A percentile compares a stretch with the other conserved stretches of the same genome.
Conservation (phyloP, 139 green algal species). For the Chlamydomonas sp. region DNA sequence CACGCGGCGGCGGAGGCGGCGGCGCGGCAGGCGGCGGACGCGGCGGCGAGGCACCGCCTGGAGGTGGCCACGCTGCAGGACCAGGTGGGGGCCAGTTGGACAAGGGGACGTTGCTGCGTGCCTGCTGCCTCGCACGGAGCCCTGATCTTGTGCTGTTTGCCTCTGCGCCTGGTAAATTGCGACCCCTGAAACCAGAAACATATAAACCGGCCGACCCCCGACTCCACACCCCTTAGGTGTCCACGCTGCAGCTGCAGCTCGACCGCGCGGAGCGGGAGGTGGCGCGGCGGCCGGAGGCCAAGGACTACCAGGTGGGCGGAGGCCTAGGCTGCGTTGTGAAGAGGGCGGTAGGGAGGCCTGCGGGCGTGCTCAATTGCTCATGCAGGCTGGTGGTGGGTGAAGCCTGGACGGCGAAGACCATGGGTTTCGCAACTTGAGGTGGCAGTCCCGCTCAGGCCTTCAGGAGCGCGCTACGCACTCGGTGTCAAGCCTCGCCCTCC, state of each 20-base stretch:
- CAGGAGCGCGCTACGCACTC: too few relatives aligned
- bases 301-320: conserved; percentile 32
- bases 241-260: conserved; percentile 9
- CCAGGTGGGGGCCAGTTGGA: conserved; percentile 29
- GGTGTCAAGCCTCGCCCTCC: too few relatives aligned
- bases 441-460: too few relatives aligned
- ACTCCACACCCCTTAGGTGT: neutral
- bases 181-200: too few relatives aligned
- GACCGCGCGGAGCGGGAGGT: conserved; percentile 40
- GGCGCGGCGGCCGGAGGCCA: conserved; percentile 26
- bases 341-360: too few relatives aligned
- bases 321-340: neutral
- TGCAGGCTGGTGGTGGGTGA: too few relatives aligned
- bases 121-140: too few relatives aligned
- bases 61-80: conserved; percentile 15
- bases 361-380: too few relatives aligned
- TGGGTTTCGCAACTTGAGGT: too few relatives aligned
- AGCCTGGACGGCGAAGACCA: too few relatives aligned
- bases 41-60: conserved; percentile 4
- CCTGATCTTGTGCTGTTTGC: neutral
- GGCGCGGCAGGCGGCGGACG: conserved; percentile 4
- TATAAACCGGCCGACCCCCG: too few relatives aligned
- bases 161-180: neutral
- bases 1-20: conserved; percentile 28
- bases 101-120: neutral